phyloP scores from a whole-genome alignment of 768 basidiomycete genomes.

The Cyclocybe cylindracea region DNA sequence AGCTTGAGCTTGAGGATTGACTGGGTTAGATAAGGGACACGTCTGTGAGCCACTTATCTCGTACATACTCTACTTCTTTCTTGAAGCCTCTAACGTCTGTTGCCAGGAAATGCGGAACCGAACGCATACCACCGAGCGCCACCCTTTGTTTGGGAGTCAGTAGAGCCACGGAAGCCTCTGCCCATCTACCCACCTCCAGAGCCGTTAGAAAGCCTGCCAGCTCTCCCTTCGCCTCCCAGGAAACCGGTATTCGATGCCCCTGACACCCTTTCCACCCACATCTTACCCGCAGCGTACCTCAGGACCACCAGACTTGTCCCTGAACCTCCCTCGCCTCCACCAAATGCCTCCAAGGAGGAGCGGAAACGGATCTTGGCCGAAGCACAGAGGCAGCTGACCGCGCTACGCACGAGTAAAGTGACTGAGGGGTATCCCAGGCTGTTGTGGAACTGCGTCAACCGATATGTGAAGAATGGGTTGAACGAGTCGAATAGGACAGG shows the following conservation, averaged over 20 bases:
- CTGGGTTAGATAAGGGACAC: too few relatives aligned
- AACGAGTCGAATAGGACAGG: conserved; percentile 33
- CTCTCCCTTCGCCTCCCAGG: conserved; percentile 40
- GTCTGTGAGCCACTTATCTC: too few relatives aligned
- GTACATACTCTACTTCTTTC: neutral
- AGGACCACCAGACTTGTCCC: conserved; percentile 45
- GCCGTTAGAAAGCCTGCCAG: conserved; percentile 28
- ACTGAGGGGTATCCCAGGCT: conserved; percentile 41
- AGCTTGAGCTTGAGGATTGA: too few relatives aligned
- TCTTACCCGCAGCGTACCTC: conserved; percentile 55
- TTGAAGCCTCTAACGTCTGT: neutral
- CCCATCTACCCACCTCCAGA: conserved; percentile 41
- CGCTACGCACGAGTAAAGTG: conserved; percentile 29
- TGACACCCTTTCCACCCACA: conserved; percentile 52
- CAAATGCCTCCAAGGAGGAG: conserved; percentile 37
- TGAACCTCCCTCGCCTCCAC: conserved; percentile 19
- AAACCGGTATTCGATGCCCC: conserved; percentile 31
- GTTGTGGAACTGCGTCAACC: conserved; percentile 74
- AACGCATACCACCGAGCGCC: conserved; percentile 24
- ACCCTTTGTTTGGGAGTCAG: conserved; percentile 26
- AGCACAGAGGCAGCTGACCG: conserved; percentile 23
- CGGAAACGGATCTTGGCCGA: conserved; percentile 24
- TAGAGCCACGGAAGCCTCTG: conserved; percentile 26
- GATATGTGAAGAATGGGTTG: conserved; percentile 52
- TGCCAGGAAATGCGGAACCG: conserved; percentile 3